Evolutionary conservation across 768 basidiomycete genomes (phyloP).

Genomic region (Trametes cingulata): DNA sequence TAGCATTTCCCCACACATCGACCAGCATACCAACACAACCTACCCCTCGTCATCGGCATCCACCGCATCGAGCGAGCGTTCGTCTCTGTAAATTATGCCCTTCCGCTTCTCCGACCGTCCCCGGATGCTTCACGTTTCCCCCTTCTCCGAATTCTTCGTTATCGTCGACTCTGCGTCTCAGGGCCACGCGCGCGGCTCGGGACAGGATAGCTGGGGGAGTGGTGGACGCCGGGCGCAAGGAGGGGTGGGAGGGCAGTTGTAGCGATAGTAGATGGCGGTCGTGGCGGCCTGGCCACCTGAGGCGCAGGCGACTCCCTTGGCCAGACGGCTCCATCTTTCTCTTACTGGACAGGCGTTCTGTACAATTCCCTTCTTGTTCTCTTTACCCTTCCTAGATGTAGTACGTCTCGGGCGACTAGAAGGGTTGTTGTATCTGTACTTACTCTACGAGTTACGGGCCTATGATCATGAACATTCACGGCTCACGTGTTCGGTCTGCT

Average conservation of each 20-base stretch:
- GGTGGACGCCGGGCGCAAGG: neutral
- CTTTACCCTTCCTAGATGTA: neutral
- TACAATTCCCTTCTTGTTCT: neutral
- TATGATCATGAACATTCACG: neutral
- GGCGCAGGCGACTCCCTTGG: conserved; percentile 21
- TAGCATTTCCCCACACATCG: neutral
- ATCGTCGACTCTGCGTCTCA: neutral
- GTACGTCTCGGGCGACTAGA: neutral
- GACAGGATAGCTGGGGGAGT: neutral
- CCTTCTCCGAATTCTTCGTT: neutral
- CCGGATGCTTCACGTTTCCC: too few relatives aligned
- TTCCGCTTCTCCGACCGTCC: conserved; percentile 1
- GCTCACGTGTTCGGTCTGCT: too few relatives aligned
- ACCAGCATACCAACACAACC: neutral
- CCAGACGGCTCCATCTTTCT: neutral
- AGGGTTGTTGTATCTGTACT: neutral
- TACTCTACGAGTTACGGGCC: neutral
- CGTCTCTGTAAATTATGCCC: conserved; percentile 15
- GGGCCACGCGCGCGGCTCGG: neutral
- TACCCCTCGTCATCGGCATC: neutral
- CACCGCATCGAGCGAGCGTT: neutral
- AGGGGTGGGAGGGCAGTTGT: conserved; percentile 6
- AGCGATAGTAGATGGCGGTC: conserved; percentile 8
- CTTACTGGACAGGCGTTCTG: neutral
- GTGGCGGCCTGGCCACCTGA: conserved; percentile 9